phyloP scores from a whole-genome alignment of 2,329 filamentous ascomycete species.

The Xylaria arbuscula region DNA sequence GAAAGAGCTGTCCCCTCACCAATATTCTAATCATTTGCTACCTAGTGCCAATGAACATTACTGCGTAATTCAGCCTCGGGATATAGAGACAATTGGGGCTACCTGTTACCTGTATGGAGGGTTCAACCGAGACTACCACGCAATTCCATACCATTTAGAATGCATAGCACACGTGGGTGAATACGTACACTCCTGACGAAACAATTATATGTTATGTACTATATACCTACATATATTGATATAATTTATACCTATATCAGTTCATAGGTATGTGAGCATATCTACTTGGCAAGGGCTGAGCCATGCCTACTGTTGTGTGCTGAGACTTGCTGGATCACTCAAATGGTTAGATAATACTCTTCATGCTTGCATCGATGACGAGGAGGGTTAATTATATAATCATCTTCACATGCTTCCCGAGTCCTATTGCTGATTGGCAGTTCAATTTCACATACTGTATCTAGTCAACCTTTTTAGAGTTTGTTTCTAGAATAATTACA shows the following conservation, averaged over 20 bases:
- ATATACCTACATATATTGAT: not conserved
- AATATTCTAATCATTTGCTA: not conserved
- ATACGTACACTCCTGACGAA: conserved; percentile 12
- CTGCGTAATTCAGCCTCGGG: not conserved
- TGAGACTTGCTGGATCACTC: not conserved
- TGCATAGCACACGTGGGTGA: not conserved
- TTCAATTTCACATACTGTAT: too few relatives aligned
- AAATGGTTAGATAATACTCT: too few relatives aligned
- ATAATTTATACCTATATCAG: not conserved
- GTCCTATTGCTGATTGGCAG: too few relatives aligned
- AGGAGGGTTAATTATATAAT: too few relatives aligned
- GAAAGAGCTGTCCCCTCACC: not conserved
- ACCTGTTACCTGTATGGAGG: not conserved
- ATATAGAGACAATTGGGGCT: not conserved
- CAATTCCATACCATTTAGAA: not conserved
- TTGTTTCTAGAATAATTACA: too few relatives aligned
- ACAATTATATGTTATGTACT: not conserved
- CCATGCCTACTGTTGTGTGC: not conserved
- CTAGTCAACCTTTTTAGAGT: too few relatives aligned
- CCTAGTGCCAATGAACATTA: not conserved
- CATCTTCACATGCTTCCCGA: too few relatives aligned
- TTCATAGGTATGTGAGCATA: not conserved
- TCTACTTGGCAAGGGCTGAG: not conserved
- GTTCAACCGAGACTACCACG: not conserved
- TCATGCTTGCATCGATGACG: not conserved